Evolutionary conservation across 805 yeast species (phyloP).

Genomic region (Nakazawaea populi): DNA sequence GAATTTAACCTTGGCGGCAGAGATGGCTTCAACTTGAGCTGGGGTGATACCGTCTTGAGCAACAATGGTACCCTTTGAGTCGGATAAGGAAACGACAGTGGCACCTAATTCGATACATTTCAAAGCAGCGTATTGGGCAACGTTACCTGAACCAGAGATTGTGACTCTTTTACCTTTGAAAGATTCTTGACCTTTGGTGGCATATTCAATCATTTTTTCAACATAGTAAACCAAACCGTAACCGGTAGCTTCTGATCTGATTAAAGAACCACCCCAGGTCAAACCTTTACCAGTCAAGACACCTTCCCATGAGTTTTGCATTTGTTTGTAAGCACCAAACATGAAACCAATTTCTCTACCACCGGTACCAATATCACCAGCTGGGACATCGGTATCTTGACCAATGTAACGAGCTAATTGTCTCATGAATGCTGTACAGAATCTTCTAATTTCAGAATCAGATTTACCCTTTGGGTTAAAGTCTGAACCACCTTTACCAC

Average conservation of each 20-base stretch:
- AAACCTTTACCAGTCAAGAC: slow-evolving; percentile 97
- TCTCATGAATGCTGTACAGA: slow-evolving; percentile 93
- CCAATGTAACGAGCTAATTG: slow-evolving; percentile 96
- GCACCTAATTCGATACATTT: slow-evolving; percentile 97
- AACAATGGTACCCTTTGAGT: slow-evolving; percentile 87
- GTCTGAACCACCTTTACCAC: slow-evolving; percentile 99
- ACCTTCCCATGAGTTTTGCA: slow-evolving; percentile 93
- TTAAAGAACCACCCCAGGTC: slow-evolving; percentile 98
- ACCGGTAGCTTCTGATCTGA: slow-evolving; percentile 99
- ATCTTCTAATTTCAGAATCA: slow-evolving; percentile 91
- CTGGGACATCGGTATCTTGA: slow-evolving; percentile 96
- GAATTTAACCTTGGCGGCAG: slow-evolving; percentile 75
- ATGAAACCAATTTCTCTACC: slow-evolving; percentile 93
- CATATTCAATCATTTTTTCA: slow-evolving; percentile 95
- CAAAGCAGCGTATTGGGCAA: slow-evolving; percentile 98
- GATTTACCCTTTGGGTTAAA: slow-evolving; percentile 96
- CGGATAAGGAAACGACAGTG: slow-evolving; percentile 87
- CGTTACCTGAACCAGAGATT: slow-evolving; percentile 97
- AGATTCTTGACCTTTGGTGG: slow-evolving; percentile 82
- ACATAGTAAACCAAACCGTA: slow-evolving; percentile 96
- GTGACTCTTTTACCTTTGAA: slow-evolving; percentile 93
- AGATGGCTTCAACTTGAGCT: slow-evolving; percentile 72
- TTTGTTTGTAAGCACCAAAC: slow-evolving; percentile 93
- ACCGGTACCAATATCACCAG: slow-evolving; percentile 99
- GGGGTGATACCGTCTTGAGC: slow-evolving; percentile 76